phyloP scores from a whole-genome alignment of 2,329 filamentous ascomycete genomes.

The Aspergillus viridinutans region DNA sequence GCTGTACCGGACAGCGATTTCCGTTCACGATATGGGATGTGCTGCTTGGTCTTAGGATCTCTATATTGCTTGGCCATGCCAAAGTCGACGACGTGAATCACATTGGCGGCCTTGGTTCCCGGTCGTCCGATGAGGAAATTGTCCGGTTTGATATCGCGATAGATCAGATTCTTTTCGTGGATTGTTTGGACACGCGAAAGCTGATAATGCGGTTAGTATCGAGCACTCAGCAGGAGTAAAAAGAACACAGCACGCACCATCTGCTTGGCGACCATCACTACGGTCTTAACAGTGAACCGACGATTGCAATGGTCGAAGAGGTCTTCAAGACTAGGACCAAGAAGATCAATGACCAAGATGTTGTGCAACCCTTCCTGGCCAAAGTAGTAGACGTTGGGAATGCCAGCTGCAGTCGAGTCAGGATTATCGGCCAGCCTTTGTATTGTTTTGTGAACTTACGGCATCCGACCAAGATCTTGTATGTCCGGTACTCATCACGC shows the following conservation, averaged over 20 bases:
- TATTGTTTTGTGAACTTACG: constrained; percentile 61
- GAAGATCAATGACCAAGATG: constrained; percentile 94
- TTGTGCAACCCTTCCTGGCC: constrained; percentile 98
- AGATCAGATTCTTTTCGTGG: constrained; percentile 98
- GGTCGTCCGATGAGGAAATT: constrained; percentile 97
- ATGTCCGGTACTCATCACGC: constrained; percentile 96
- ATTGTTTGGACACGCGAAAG: constrained; percentile 89
- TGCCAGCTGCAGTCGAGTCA: constrained; percentile 67
- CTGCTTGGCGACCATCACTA: constrained; percentile 98
- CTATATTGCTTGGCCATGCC: constrained; percentile 99
- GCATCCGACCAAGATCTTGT: constrained; percentile 98
- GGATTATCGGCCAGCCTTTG: constrained; percentile 7
- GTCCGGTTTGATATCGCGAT: constrained; percentile 98
- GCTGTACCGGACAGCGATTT: constrained; percentile 96
- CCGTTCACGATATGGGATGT: constrained; percentile 94
- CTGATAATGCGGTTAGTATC: constrained; percentile 43
- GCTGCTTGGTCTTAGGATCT: constrained; percentile 97
- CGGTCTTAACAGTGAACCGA: constrained; percentile 93
- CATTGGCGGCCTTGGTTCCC: constrained; percentile 88
- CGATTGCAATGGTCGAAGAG: constrained; percentile 96
- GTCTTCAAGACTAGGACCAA: constrained; percentile 92
- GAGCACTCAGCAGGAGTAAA: background rate
- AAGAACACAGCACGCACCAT: constrained; percentile 60
- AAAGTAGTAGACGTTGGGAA: constrained; percentile 99
- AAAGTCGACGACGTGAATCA: constrained; percentile 98